Evolutionary conservation across 441 rosid genomes (phyloP).

Genomic region (Populus trichocarpa): DNA sequence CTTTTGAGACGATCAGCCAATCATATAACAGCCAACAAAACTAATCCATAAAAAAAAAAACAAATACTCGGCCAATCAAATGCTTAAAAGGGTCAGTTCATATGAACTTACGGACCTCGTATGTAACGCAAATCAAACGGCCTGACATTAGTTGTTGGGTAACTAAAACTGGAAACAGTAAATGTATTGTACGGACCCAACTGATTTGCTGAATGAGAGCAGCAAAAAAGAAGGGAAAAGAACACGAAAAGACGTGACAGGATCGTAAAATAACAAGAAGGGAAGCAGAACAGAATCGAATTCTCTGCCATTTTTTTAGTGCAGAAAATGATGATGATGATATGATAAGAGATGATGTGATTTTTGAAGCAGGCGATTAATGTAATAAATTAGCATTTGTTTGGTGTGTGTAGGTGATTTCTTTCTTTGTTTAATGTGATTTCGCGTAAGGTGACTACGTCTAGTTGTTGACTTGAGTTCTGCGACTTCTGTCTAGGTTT

Average conservation of each 20-base stretch:
- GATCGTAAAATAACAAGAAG: conserved; percentile 16
- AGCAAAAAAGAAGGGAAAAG: conserved; percentile 27
- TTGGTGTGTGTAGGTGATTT: not conserved
- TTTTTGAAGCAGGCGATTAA: not conserved
- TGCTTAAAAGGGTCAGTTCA: not conserved
- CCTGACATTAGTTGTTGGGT: conserved; percentile 63
- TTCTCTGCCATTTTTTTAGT: conserved; percentile 23
- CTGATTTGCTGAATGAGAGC: conserved; percentile 31
- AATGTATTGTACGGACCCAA: conserved; percentile 36
- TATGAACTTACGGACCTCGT: conserved; percentile 51
- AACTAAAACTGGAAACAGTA: conserved; percentile 71
- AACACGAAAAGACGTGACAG: conserved; percentile 21
- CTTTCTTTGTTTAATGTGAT: too few species aligned
- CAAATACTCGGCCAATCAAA: not conserved
- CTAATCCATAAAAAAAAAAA: not conserved
- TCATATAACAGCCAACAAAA: not conserved
- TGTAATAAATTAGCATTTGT: not conserved
- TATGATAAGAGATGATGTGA: not conserved
- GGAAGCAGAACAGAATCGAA: conserved; percentile 25
- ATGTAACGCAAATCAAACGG: conserved; percentile 77
- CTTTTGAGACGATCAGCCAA: conserved; percentile 6
- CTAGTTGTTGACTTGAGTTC: not conserved
- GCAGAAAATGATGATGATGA: not conserved
- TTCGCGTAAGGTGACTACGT: not conserved
- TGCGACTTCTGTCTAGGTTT: not conserved